A percentile compares a stretch with the other conserved stretches of the same genome.
These are phyloP conservation scores for Diaporthe longicolla DNA, from an alignment of 2,329 filamentous ascomycete genomes.

Conservation along the genomic window DNA sequence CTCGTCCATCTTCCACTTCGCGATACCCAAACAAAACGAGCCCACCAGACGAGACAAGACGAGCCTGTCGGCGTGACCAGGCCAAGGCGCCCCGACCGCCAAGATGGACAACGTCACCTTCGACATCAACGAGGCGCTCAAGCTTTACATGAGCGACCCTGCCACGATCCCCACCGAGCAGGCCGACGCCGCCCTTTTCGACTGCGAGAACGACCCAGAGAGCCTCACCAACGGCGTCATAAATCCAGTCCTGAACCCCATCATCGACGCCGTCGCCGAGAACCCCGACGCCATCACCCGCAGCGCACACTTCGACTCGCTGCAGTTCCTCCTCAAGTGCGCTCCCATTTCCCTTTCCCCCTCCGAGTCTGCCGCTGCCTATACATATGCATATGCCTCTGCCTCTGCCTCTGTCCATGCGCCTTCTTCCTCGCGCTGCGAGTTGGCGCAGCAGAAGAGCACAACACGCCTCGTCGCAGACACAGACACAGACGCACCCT, in stretches of 20 bases:
- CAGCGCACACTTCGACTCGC: slow-evolving; percentile 86
- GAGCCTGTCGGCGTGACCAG: slow-evolving; percentile 3
- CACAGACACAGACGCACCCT: slow-evolving; percentile 8
- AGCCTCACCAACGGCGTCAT: slow-evolving; percentile 83
- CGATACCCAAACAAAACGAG: slow-evolving; percentile 35
- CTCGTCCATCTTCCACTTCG: not conserved
- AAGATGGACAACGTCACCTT: slow-evolving; percentile 85
- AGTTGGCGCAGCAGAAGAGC: not conserved
- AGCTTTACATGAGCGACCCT: slow-evolving; percentile 96
- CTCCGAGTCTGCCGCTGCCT: slow-evolving; percentile 39
- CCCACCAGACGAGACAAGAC: not conserved
- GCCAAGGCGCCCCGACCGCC: slow-evolving; percentile 46
- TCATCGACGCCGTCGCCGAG: slow-evolving; percentile 92
- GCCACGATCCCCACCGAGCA: slow-evolving; percentile 86
- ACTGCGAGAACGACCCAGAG: slow-evolving; percentile 94
- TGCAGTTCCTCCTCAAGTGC: slow-evolving; percentile 98
- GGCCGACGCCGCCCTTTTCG: slow-evolving; percentile 84
- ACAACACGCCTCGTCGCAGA: not conserved
- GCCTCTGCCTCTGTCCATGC: not conserved
- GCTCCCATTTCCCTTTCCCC: slow-evolving; percentile 68
- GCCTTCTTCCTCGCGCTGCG: not conserved
- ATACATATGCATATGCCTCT: not conserved
- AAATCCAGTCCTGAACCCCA: slow-evolving; percentile 89
- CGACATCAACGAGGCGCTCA: slow-evolving; percentile 96
- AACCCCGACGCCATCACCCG: slow-evolving; percentile 90